A percentile compares a stretch with the other conserved stretches of the same genome.
Evolutionary conservation across 345 rosid species (phyloP).

Genomic region (Microcos paniculata): DNA sequence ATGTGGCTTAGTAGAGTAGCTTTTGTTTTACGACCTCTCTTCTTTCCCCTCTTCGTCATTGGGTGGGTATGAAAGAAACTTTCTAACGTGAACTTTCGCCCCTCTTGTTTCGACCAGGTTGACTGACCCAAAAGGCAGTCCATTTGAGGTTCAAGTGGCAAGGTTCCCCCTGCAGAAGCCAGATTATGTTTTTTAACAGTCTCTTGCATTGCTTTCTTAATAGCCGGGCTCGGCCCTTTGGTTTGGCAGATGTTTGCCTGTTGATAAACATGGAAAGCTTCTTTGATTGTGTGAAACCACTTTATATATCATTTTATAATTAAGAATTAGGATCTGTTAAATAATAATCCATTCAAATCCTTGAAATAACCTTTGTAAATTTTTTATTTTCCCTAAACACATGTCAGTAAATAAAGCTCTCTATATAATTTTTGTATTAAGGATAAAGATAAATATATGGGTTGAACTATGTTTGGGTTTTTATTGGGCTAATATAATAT

Average conservation of each 20-base stretch:
- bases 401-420: no score
- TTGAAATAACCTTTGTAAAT: no score
- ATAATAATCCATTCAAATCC: no score
- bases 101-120: constrained; percentile 36
- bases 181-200: constrained; percentile 62
- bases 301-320: no score
- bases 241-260: background rate
- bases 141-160: constrained; percentile 62
- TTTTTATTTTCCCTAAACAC: no score
- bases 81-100: background rate
- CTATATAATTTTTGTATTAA: no score
- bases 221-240: background rate
- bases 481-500: no score
- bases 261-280: background rate
- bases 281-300: background rate
- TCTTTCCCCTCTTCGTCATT: background rate
- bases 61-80: background rate
- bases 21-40: background rate
- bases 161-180: constrained; percentile 57
- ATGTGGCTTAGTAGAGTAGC: background rate
- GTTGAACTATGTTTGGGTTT: no score
- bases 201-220: background rate
- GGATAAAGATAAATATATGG: no score
- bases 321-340: no score
- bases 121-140: constrained; percentile 52